These are phyloP conservation scores for Galerina marginata DNA, from an alignment of 768 basidiomycete genomes.

Conservation along the genomic window DNA sequence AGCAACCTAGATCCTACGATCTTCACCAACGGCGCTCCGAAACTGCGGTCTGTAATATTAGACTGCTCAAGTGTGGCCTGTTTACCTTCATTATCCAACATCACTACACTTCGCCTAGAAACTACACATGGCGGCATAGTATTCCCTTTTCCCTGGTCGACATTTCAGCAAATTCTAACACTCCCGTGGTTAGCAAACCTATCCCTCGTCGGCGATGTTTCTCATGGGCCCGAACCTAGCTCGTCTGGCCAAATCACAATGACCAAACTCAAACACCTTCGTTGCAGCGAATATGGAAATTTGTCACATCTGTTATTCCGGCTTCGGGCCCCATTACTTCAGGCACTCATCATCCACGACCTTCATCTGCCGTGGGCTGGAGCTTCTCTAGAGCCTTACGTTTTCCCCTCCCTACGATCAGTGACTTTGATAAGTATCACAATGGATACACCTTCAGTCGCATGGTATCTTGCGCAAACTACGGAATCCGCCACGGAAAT, in stretches of 20 bases:
- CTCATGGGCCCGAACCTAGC: background rate
- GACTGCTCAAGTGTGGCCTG: slow-evolving; percentile 4
- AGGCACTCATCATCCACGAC: slow-evolving; percentile 16
- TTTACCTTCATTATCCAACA: slow-evolving; percentile 17
- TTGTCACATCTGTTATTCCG: slow-evolving; percentile 12
- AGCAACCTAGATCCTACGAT: slow-evolving; percentile 9
- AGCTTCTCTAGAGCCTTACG: background rate
- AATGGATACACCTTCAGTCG: too few species aligned
- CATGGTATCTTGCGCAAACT: too few species aligned
- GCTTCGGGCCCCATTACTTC: slow-evolving; percentile 21
- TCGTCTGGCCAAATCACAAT: slow-evolving; percentile 8
- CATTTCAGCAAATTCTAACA: slow-evolving; percentile 16
- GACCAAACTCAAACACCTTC: slow-evolving; percentile 21
- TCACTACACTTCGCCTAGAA: slow-evolving; percentile 25
- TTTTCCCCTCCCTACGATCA: slow-evolving; percentile 1
- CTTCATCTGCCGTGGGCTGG: background rate
- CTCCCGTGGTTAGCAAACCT: slow-evolving; percentile 19
- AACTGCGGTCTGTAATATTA: slow-evolving; percentile 18
- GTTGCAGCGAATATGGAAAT: slow-evolving; percentile 10
- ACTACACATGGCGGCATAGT: background rate
- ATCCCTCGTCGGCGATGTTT: slow-evolving; percentile 16
- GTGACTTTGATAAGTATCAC: background rate
- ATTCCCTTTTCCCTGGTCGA: background rate
- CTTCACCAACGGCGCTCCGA: slow-evolving; percentile 23
- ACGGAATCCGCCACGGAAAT: too few species aligned